Conservation (phyloP, 768 basidiomycete genomes). For the Cystobasidium ongulense region DNA sequence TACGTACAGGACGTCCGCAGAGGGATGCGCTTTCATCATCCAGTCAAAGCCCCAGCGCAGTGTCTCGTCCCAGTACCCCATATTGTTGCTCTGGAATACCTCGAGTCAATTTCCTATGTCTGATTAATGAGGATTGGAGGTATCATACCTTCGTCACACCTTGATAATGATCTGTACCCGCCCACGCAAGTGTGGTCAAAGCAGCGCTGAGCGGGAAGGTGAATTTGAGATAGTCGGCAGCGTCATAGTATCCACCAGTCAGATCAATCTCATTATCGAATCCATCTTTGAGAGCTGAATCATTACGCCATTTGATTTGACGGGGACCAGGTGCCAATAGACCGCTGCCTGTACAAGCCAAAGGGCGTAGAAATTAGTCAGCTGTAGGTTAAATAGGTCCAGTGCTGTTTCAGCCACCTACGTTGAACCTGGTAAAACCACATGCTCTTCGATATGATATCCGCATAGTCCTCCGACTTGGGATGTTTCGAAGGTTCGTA, state of each 20-base stretch:
- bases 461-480: neutral
- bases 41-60: constrained; percentile 85
- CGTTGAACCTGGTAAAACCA: constrained; percentile 28
- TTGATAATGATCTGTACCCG: constrained; percentile 51
- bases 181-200: constrained; percentile 82
- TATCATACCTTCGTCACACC: neutral
- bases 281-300: constrained; percentile 69
- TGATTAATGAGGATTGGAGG: neutral
- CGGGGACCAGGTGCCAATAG: neutral
- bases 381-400: neutral
- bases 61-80: constrained; percentile 72
- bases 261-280: constrained; percentile 64
- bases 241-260: constrained; percentile 83
- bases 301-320: constrained; percentile 71
- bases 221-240: constrained; percentile 53
- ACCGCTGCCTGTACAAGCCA: constrained; percentile 20
- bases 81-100: constrained; percentile 33
- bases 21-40: constrained; percentile 86
- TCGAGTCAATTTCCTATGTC: constrained; percentile 56
- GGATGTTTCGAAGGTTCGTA: constrained; percentile 14
- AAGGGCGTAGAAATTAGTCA: neutral
- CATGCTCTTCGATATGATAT: constrained; percentile 23
- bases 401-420: neutral
- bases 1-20: constrained; percentile 63
- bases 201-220: constrained; percentile 65